Conservation (phyloP, 352 stramenopile genomes). For the Blastocystis sp. region DNA sequence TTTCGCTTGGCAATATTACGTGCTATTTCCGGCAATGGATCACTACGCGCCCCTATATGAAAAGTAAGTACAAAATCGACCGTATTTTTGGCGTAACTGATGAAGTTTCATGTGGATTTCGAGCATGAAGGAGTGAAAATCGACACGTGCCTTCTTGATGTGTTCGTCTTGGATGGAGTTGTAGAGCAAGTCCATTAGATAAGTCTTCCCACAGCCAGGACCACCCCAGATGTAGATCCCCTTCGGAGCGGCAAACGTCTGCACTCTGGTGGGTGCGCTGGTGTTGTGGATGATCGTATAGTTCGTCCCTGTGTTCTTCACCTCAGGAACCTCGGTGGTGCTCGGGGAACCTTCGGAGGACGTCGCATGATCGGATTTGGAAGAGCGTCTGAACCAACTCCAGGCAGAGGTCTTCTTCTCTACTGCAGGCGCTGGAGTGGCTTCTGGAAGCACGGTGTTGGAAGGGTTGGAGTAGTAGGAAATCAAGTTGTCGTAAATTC, state of each 20-base stretch:
- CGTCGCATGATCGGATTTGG: not conserved
- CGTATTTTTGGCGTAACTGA: conserved; percentile 77
- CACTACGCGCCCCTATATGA: conserved; percentile 25
- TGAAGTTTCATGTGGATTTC: conserved; percentile 86
- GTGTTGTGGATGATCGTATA: conserved; percentile 38
- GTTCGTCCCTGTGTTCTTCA: conserved; percentile 53
- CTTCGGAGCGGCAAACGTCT: conserved; percentile 68
- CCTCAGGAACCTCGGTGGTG: not conserved
- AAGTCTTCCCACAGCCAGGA: conserved; percentile 89
- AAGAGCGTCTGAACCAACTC: conserved; percentile 35
- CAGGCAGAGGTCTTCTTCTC: not conserved
- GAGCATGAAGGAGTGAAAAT: conserved; percentile 95
- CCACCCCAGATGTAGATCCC: conserved; percentile 88
- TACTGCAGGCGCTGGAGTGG: not conserved
- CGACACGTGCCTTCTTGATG: conserved; percentile 77
- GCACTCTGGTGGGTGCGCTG: not conserved
- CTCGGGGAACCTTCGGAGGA: too few species aligned
- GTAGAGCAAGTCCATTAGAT: conserved; percentile 92
- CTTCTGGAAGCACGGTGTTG: not conserved
- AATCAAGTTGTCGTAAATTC: conserved; percentile 46
- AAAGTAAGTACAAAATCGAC: not conserved
- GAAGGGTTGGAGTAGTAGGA: conserved; percentile 32
- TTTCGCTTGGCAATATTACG: conserved; percentile 77
- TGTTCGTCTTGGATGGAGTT: conserved; percentile 66
- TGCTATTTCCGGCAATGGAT: conserved; percentile 72